phyloP scores from a whole-genome alignment of 129 eudicot species.

The Flaveria sonorensis region DNA sequence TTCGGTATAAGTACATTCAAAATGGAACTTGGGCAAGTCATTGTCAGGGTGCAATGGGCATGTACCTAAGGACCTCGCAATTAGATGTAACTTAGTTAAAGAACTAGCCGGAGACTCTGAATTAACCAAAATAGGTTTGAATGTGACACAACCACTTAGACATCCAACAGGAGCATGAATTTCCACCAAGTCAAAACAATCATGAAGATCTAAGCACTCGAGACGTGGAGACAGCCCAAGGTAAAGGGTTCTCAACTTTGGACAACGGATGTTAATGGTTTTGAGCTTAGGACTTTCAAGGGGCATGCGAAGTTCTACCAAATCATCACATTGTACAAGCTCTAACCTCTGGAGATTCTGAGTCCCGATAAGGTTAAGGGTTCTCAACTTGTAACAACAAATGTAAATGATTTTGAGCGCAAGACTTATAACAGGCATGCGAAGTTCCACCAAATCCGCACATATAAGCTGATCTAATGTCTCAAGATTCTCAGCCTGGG shows the following conservation, averaged over 20 bases:
- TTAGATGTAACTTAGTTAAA: slow-evolving; percentile 6
- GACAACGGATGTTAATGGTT: not conserved
- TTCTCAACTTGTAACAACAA: not conserved
- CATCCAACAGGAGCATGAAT: not conserved
- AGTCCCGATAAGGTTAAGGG: not conserved
- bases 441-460: not conserved
- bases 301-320: not conserved
- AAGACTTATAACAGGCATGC: not conserved
- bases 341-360: not conserved
- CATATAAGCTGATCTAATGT: not conserved
- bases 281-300: not conserved
- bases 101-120: not conserved
- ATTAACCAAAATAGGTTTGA: not conserved
- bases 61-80: not conserved
- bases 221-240: slow-evolving; percentile 25
- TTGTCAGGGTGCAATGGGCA: slow-evolving; percentile 7
- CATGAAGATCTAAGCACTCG: not conserved
- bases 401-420: not conserved
- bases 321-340: not conserved
- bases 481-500: not conserved
- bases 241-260: slow-evolving; percentile 14
- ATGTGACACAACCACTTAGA: not conserved
- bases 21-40: not conserved
- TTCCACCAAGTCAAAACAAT: slow-evolving; percentile 19
- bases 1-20: slow-evolving; percentile 12